Evolutionary conservation across 1,284 basidiomycete species (phyloP).

Genomic region (Pseudozyma flocculosa): DNA sequence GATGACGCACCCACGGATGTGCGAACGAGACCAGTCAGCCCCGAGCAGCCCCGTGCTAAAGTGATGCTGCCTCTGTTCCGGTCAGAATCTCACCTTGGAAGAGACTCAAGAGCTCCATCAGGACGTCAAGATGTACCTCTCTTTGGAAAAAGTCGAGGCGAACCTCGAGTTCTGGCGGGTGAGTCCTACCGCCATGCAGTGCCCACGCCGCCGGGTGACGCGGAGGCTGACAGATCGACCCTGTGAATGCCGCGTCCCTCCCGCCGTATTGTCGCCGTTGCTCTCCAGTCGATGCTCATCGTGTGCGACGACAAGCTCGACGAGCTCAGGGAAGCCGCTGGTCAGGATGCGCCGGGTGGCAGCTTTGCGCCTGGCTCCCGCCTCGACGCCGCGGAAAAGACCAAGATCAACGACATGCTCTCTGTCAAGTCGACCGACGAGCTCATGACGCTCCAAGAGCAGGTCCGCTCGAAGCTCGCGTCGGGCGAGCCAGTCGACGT

Average conservation of each 20-base stretch:
- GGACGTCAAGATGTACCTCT: slow-evolving; percentile 89
- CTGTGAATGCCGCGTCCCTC: too few species aligned
- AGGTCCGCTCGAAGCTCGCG: slow-evolving; percentile 81
- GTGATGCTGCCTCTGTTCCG: too few species aligned
- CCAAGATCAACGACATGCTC: slow-evolving; percentile 51
- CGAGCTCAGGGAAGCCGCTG: slow-evolving; percentile 59
- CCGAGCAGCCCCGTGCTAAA: too few species aligned
- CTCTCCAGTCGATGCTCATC: slow-evolving; percentile 83
- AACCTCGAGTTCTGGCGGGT: slow-evolving; percentile 98
- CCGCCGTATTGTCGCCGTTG: too few species aligned
- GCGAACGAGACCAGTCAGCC: too few species aligned
- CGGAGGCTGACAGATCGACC: too few species aligned
- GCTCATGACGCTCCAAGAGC: slow-evolving; percentile 76
- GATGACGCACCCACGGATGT: too few species aligned
- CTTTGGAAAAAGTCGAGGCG: slow-evolving; percentile 77
- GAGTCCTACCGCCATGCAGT: slow-evolving; percentile 55
- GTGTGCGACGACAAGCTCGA: slow-evolving; percentile 92
- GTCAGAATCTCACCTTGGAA: slow-evolving; percentile 79
- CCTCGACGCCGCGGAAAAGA: slow-evolving; percentile 43
- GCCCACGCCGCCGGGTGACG: too few species aligned
- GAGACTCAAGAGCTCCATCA: slow-evolving; percentile 91
- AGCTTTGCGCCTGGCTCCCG: slow-evolving; percentile 8
- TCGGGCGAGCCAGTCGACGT: slow-evolving; percentile 93
- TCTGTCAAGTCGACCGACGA: slow-evolving; percentile 63
- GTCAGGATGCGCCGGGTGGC: neutral